phyloP scores from a whole-genome alignment of 176 grass and related monocot genomes.

The Pharus latifolius region DNA sequence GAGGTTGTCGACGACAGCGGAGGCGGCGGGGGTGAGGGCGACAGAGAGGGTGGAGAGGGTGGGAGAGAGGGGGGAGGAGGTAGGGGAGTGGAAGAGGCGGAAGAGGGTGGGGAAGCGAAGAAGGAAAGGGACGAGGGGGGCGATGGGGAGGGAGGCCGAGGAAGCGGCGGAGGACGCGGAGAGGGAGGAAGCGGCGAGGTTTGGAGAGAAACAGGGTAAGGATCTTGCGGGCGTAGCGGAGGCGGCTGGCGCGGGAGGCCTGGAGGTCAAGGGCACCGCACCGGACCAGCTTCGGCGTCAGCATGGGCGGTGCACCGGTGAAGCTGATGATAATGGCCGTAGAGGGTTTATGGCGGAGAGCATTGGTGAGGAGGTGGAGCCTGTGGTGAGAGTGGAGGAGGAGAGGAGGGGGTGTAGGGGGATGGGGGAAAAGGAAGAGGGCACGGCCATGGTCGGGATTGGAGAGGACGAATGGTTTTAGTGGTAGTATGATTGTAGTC shows the following conservation, averaged over 20 bases:
- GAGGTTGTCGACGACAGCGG: constrained; percentile 20
- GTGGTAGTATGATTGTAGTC: too few relatives aligned
- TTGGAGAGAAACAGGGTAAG: constrained; percentile 73
- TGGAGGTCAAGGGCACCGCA: constrained; percentile 51
- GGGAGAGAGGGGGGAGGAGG: constrained; percentile 10
- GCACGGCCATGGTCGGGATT: too few relatives aligned
- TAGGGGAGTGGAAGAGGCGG: constrained; percentile 39
- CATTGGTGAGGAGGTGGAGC: neutral
- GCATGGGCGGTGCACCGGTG: neutral
- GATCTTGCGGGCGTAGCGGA: constrained; percentile 69
- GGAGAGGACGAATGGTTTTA: too few relatives aligned
- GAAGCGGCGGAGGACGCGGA: constrained; percentile 55
- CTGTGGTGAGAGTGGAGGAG: neutral
- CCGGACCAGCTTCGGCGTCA: constrained; percentile 45
- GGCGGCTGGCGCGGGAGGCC: constrained; percentile 43
- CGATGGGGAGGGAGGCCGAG: constrained; percentile 41
- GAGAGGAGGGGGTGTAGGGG: neutral
- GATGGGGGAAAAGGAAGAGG: neutral
- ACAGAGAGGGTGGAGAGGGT: constrained; percentile 38
- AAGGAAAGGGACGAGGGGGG: constrained; percentile 43
- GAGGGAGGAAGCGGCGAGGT: constrained; percentile 59
- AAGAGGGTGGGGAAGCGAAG: constrained; percentile 70
- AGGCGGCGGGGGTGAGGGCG: constrained; percentile 49
- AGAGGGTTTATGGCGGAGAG: neutral
- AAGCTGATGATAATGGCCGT: neutral